Percentiles rank a stretch among this genome's conserved stretches.
Conservation (phyloP, 2,329 filamentous ascomycete species). For the Fusarium sp. region DNA sequence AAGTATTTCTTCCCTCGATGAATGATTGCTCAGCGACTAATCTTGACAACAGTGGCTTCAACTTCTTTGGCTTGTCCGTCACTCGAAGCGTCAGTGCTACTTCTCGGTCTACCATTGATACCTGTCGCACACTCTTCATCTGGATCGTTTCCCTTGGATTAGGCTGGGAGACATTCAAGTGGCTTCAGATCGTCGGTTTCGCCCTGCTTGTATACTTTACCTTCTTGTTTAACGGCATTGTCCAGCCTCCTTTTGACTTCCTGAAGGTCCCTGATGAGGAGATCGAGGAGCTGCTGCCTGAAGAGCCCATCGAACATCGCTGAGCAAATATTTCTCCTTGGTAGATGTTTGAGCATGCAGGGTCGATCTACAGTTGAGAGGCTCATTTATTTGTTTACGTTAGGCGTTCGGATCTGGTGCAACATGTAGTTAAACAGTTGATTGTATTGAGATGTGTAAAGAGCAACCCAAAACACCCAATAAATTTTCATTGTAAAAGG, state of each 20-base stretch:
- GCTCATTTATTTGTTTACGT: conserved; percentile 2
- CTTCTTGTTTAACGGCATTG: conserved; percentile 94
- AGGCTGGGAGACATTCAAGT: conserved; percentile 98
- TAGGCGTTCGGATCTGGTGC: conserved; percentile 21
- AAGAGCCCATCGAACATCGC: conserved; percentile 84
- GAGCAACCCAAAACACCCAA: conserved; percentile 7
- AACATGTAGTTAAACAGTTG: conserved; percentile 11
- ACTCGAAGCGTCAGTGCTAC: conserved; percentile 92
- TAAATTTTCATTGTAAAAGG: conserved; percentile 22
- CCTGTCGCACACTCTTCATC: conserved; percentile 96
- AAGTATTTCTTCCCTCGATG: conserved; percentile 44
- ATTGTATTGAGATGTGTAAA: conserved; percentile 13
- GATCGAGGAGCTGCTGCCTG: conserved; percentile 77
- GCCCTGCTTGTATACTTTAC: conserved; percentile 93
- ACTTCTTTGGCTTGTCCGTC: conserved; percentile 97
- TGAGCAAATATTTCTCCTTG: conserved; percentile 27
- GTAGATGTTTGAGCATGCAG: not conserved
- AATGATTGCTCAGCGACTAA: conserved; percentile 32
- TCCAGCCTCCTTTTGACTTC: conserved; percentile 82
- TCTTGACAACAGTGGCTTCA: conserved; percentile 79
- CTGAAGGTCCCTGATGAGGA: conserved; percentile 66
- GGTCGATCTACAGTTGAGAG: not conserved
- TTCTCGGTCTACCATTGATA: conserved; percentile 95
- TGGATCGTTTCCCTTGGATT: conserved; percentile 95
- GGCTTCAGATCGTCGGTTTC: conserved; percentile 93